Conservation (phyloP, 2,329 filamentous ascomycete genomes). For the Xylariaceae sp. region DNA sequence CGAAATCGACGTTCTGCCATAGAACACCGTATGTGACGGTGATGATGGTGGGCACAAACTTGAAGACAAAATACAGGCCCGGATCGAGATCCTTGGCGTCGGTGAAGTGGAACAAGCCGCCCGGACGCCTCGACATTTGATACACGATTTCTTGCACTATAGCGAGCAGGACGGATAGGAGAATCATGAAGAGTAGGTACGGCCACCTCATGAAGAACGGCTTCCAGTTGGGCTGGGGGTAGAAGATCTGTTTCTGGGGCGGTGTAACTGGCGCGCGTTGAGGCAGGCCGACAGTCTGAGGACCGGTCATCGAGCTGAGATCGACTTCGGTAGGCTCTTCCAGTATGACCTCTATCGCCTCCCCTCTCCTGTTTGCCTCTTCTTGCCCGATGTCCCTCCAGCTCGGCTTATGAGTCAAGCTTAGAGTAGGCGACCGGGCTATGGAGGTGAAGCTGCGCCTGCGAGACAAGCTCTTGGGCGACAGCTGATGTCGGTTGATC, state of each 20-base stretch:
- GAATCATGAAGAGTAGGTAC: conserved; percentile 49
- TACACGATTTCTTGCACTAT: conserved; percentile 51
- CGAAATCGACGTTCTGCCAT: conserved; percentile 62
- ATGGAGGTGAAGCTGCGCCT: conserved; percentile 36
- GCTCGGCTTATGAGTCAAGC: conserved; percentile 32
- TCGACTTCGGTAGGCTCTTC: conserved; percentile 43
- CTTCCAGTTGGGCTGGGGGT: conserved; percentile 61
- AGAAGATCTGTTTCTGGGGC: conserved; percentile 47
- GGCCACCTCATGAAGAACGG: conserved; percentile 60
- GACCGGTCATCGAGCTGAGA: conserved; percentile 46
- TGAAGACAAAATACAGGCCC: conserved; percentile 54
- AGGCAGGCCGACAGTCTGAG: conserved; percentile 28
- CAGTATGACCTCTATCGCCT: conserved; percentile 55
- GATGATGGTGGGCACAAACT: conserved; percentile 57
- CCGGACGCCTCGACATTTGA: conserved; percentile 37
- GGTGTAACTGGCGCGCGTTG: conserved; percentile 36
- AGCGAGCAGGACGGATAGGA: conserved; percentile 49
- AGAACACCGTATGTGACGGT: conserved; percentile 58
- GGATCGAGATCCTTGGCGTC: conserved; percentile 45
- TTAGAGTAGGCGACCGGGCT: conserved; percentile 22
- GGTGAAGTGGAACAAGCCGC: conserved; percentile 45
- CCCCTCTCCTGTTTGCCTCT: conserved; percentile 54
- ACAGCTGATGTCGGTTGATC: conserved; percentile 48
- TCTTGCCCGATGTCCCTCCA: conserved; percentile 48
- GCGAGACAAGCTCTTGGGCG: conserved; percentile 30